Evolutionary conservation across 352 stramenopile species (phyloP).

Genomic region (Aphanomyces stellatus): DNA sequence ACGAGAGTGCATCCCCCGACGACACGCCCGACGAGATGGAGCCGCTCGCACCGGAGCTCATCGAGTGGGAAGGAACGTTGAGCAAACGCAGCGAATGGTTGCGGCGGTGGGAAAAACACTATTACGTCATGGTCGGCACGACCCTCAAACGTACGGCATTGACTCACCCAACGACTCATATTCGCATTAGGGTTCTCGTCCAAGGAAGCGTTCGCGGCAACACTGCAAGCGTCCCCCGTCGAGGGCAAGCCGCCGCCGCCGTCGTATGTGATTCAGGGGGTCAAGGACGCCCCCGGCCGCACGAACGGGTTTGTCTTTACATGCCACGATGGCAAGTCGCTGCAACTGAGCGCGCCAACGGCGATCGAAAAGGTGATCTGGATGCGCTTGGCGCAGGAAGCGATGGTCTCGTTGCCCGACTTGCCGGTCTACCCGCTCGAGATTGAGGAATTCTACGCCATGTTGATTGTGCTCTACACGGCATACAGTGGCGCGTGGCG

Average conservation of each 20-base stretch:
- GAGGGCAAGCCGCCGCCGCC: constrained; percentile 22
- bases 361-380: constrained; percentile 82
- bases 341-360: constrained; percentile 66
- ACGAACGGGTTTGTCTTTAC: constrained; percentile 84
- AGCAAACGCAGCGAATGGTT: constrained; percentile 77
- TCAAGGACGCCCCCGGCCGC: constrained; percentile 75
- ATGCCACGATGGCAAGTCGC: constrained; percentile 77
- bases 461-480: constrained; percentile 82
- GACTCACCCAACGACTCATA: no score
- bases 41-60: constrained; percentile 31
- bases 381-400: constrained; percentile 77
- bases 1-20: neutral
- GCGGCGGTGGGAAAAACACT: constrained; percentile 71
- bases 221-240: constrained; percentile 39
- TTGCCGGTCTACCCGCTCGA: constrained; percentile 70
- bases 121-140: constrained; percentile 80
- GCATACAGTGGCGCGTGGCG: constrained; percentile 68
- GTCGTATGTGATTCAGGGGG: constrained; percentile 60
- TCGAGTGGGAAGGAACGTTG: constrained; percentile 78
- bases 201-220: constrained; percentile 76
- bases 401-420: constrained; percentile 76
- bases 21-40: neutral
- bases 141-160: constrained; percentile 45
- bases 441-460: constrained; percentile 85
- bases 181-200: constrained; percentile 58